Base-by-base conservation (phyloP, 192 early-diverging fungal species). In the Entomortierella lignicola region DNA sequence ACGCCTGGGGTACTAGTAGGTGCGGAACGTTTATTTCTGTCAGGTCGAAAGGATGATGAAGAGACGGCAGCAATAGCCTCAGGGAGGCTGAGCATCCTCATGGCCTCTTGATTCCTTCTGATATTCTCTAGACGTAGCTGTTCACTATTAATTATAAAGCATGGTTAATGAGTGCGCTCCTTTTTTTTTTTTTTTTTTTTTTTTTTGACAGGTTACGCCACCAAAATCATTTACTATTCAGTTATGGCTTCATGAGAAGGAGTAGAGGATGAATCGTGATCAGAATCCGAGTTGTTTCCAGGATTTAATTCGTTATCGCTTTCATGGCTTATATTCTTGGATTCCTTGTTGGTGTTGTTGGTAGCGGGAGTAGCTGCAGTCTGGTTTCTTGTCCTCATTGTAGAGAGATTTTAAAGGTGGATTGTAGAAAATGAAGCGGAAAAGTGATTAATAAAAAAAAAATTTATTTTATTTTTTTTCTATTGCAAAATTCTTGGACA, bases 51-150 rank as follows among this genome's bases (percentile, higher is more conserved):
- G 15, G 67, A 61, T 11, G 60, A 56, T 18, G 57, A 3, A 13
- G 51, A 30, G 20, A 68, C 66, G 20, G 65, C 73, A 27, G 72
- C 20, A 6, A 52, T 43, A 8, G 73, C 51, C 7, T 72, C 62
- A 1, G 75, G 71, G 1, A 85, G 34, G 12, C 63, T n/a, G 23
- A 85, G 64, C 42, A 66, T 43, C 13, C 42, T 23, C 68, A 85
- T 81, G 31, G 72, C 60, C 43, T 80, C 82, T 42, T 74, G 43
- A 60, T 85, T 85, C 21, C 60, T 56, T 34, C 77, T 42, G 48
- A 85, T 85, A 55, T 85, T 85, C 47, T 85, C 84, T 1, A 74
- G 53, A 17, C 84, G 69, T 55, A 73, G 56, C 15, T 53, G 48
- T 60, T 85, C 84, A 54, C 82, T 83, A 29, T 34, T 55, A 5